Evolutionary conservation across 2,329 filamentous ascomycete species (phyloP), one percentile per base, ranked within the genome.

Genomic region (Fusarium avenaceum): DNA sequence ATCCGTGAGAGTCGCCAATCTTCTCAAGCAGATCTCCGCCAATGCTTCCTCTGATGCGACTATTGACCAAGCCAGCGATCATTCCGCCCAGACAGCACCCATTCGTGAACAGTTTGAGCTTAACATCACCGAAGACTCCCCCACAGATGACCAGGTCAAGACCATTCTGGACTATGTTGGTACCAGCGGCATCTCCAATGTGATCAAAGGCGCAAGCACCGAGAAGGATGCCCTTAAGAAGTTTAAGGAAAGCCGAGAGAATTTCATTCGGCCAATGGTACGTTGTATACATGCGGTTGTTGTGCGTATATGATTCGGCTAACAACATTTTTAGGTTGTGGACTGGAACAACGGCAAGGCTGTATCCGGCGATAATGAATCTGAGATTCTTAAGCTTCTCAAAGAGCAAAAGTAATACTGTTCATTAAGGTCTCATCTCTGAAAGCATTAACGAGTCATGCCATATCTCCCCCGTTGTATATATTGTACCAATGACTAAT

Each of bases 291-390:
- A 46, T 58, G 22, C 46, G 43, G 6, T 9, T 39, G 7, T 19
- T 26, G 22, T 24, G 15, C 11, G 19, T 4, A 22, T 43, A 13
- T 39, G 49, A 30, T 30, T 66, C 24, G 33, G 32, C 60, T 69
- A 55, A 58, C 22, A 20, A 13, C 46, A 46, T 53, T 35, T 56
- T 10, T 28, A 79, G 86, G 81, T 91, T 60, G 95, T 98, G 52
- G 95, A 98, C 78, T 98, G 96, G 96, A 93, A 91, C 77, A 94
- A 95, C 78, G 96, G 94, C 69, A 92, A 89, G 78, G 95, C 90
- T 46, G 84, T 92, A 81, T 83, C 88, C 26, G 92, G 93, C 20
- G 92, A 92, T 50, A 90, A 92, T 69, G 90, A 97, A 82, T 97
- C 93, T 17, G 92, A 95, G 82, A 97, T 98, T 64, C 80, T 97